Conservation (phyloP, 2,329 filamentous ascomycete genomes). For the Hymenoscyphus repandus region DNA sequence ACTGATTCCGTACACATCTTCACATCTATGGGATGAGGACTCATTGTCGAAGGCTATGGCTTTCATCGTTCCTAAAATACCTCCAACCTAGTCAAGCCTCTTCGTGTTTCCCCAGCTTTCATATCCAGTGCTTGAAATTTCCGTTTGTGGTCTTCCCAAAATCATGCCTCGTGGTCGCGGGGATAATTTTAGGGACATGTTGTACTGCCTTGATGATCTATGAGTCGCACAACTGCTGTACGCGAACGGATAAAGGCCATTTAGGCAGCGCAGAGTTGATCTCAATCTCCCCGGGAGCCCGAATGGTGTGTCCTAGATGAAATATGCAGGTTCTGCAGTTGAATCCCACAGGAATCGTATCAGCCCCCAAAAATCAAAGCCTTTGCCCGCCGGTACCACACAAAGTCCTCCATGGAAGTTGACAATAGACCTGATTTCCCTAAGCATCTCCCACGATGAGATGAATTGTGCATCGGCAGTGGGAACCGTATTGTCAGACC, state of each 20-base stretch:
- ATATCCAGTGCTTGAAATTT: not conserved
- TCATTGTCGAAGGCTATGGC: not conserved
- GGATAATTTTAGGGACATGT: not conserved
- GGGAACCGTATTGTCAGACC: not conserved
- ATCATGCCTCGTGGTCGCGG: not conserved
- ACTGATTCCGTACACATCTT: too few relatives aligned
- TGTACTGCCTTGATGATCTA: not conserved
- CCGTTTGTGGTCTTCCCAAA: not conserved
- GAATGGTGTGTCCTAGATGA: not conserved
- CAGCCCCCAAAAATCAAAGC: not conserved
- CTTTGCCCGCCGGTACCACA: not conserved
- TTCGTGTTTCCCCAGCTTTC: not conserved
- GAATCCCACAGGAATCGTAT: not conserved
- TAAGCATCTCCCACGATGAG: not conserved
- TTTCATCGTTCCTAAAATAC: not conserved
- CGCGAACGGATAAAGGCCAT: not conserved
- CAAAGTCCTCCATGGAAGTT: too few relatives aligned
- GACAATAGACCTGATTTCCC: not conserved
- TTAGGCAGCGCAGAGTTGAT: not conserved
- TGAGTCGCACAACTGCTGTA: not conserved
- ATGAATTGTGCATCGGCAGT: not conserved
- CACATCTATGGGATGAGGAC: too few relatives aligned
- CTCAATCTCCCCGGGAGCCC: not conserved
- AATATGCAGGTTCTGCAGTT: not conserved
- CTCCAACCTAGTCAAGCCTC: not conserved